A percentile compares a stretch with the other conserved stretches of the same genome.
Evolutionary conservation across 179 eudicot species (phyloP).

Genomic region (Drosera spatulata): DNA sequence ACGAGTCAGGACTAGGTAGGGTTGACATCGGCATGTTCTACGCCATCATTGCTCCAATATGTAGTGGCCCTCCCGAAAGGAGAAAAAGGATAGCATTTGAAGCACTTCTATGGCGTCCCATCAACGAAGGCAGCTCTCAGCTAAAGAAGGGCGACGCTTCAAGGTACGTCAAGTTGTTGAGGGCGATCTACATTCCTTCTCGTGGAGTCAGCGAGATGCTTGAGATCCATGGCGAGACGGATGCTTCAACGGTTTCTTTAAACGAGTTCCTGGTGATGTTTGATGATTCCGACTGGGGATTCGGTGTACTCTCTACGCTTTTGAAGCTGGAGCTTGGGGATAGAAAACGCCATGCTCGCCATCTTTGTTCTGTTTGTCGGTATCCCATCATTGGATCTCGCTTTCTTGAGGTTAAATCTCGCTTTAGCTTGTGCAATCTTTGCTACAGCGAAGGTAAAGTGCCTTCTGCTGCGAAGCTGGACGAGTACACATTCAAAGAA

Average conservation of each 20-base stretch:
- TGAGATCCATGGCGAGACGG: slow-evolving; percentile 77
- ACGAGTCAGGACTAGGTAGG: slow-evolving; percentile 70
- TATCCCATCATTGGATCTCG: slow-evolving; percentile 89
- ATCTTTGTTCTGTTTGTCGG: slow-evolving; percentile 68
- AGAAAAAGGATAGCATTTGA: slow-evolving; percentile 77
- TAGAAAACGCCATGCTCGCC: slow-evolving; percentile 72
- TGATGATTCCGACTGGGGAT: slow-evolving; percentile 90
- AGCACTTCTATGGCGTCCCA: slow-evolving; percentile 82
- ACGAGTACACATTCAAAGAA: slow-evolving; percentile 80
- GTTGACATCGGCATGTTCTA: slow-evolving; percentile 95
- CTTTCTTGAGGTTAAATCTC: slow-evolving; percentile 75
- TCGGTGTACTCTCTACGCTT: slow-evolving; percentile 65
- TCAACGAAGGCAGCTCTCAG: slow-evolving; percentile 46
- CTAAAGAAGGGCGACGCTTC: slow-evolving; percentile 54
- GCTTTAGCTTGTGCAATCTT: slow-evolving; percentile 63
- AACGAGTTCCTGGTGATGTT: slow-evolving; percentile 64
- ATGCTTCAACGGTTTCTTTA: slow-evolving; percentile 44
- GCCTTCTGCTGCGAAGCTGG: slow-evolving; percentile 66
- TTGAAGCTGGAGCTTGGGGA: slow-evolving; percentile 72
- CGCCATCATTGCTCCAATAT: slow-evolving; percentile 81
- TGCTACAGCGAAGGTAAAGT: slow-evolving; percentile 96
- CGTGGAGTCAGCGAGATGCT: slow-evolving; percentile 60
- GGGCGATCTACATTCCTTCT: slow-evolving; percentile 76
- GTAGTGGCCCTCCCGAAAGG: slow-evolving; percentile 59
- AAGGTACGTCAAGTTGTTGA: slow-evolving; percentile 56